Evolutionary conservation across 1,284 basidiomycete genomes (phyloP).

Genomic region (Apiotrichum mycotoxinovorans): DNA sequence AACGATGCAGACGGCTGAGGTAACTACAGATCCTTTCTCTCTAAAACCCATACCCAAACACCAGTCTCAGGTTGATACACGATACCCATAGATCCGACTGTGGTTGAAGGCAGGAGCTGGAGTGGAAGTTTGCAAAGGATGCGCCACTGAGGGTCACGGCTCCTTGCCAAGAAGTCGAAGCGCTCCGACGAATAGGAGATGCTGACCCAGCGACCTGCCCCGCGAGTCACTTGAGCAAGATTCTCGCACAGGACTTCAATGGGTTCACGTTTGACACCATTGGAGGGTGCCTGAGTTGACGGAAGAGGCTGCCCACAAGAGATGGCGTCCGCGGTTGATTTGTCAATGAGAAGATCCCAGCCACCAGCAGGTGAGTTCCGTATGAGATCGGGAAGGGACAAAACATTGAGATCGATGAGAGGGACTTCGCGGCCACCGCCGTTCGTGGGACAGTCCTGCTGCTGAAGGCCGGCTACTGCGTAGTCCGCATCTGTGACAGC

Average conservation of each 20-base stretch:
- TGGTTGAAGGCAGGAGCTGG: not conserved
- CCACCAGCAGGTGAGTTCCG: conserved; percentile 5
- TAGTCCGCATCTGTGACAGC: conserved; percentile 40
- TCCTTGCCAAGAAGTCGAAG: conserved; percentile 23
- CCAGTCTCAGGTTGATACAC: conserved; percentile 16
- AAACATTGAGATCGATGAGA: conserved; percentile 10
- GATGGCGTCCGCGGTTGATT: conserved; percentile 46
- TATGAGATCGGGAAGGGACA: not conserved
- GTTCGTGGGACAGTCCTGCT: not conserved
- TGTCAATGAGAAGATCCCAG: conserved; percentile 42
- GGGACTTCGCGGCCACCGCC: not conserved
- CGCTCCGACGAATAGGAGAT: conserved; percentile 37
- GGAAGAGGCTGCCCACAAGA: conserved; percentile 42
- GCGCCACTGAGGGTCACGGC: not conserved
- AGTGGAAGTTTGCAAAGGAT: conserved; percentile 1
- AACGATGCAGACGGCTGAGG: too few relatives aligned
- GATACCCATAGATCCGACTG: not conserved
- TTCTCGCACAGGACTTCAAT: conserved; percentile 29
- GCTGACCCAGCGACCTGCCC: conserved; percentile 32
- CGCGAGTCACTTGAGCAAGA: conserved; percentile 21
- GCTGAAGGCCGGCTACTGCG: conserved; percentile 7
- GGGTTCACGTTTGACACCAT: conserved; percentile 9
- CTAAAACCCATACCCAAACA: conserved; percentile 16
- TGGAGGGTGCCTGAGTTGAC: not conserved
- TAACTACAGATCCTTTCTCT: too few relatives aligned